Evolutionary conservation across 2,329 filamentous ascomycete genomes (phyloP).

Genomic region (Madurella fahalii): DNA sequence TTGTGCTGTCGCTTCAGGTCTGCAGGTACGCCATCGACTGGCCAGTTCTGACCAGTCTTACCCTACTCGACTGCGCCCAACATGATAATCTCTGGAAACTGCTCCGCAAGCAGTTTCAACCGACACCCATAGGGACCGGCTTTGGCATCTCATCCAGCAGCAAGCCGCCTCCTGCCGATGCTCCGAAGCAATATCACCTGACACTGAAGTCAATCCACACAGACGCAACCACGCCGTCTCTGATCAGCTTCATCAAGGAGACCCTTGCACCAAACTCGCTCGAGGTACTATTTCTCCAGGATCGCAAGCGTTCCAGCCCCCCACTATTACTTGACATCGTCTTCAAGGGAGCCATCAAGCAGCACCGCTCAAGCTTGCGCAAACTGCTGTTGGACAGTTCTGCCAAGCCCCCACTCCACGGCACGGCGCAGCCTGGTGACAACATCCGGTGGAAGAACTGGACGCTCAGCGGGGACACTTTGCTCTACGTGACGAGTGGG

Average conservation of each 20-base stretch:
- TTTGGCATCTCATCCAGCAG: conserved; percentile 26
- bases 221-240: conserved; percentile 62
- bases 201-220: conserved; percentile 71
- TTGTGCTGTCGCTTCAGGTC: conserved; percentile 68
- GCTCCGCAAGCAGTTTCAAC: conserved; percentile 59
- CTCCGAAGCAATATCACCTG: conserved; percentile 53
- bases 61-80: conserved; percentile 67
- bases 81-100: conserved; percentile 73
- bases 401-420: conserved; percentile 43
- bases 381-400: conserved; percentile 73
- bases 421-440: conserved; percentile 29
- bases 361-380: conserved; percentile 66
- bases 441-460: conserved; percentile 60
- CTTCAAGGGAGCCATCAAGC: conserved; percentile 63
- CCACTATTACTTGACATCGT: conserved; percentile 64
- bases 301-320: conserved; percentile 47
- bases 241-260: conserved; percentile 73
- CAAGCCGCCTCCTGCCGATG: conserved; percentile 29
- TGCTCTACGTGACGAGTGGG: conserved; percentile 71
- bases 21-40: conserved; percentile 70
- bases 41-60: conserved; percentile 66
- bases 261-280: conserved; percentile 73
- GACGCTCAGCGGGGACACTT: conserved; percentile 64
- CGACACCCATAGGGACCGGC: conserved; percentile 32
- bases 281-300: conserved; percentile 75